These are phyloP conservation scores for Xylaria nigripes DNA, from an alignment of 495 filamentous ascomycete genomes.

Conservation along the genomic window DNA sequence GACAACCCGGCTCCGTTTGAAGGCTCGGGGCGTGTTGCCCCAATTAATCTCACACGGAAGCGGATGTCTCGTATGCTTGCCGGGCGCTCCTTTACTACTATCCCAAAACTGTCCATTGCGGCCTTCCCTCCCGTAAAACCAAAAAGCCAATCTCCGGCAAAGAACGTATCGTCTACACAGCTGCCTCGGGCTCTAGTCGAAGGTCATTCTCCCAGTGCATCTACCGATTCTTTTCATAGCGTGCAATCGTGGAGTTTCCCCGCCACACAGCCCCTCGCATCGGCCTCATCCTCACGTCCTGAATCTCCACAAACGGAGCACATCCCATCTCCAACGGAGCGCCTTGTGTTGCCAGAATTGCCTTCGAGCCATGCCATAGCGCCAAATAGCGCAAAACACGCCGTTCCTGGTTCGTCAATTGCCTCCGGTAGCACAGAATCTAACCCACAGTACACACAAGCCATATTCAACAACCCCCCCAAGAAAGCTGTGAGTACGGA, in stretches of 20 bases:
- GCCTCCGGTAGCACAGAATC: conserved; percentile 1
- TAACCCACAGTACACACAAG: background rate
- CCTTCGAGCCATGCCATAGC: conserved; percentile 38
- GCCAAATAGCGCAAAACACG: conserved; percentile 21
- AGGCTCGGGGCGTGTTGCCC: conserved; percentile 8
- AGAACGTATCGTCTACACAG: background rate
- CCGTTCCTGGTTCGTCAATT: conserved; percentile 7
- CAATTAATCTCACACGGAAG: conserved; percentile 8
- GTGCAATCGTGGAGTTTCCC: conserved; percentile 50
- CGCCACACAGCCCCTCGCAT: conserved; percentile 38
- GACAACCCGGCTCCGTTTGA: conserved; percentile 1
- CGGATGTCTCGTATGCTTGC: conserved; percentile 14
- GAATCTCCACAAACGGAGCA: conserved; percentile 30
- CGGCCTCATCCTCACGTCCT: conserved; percentile 38
- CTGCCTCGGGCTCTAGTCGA: background rate
- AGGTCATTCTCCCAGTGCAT: conserved; percentile 23
- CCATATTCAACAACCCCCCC: background rate
- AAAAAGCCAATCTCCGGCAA: background rate
- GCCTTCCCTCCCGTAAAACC: conserved; percentile 23
- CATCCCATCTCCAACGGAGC: conserved; percentile 26
- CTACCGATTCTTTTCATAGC: conserved; percentile 45
- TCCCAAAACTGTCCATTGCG: conserved; percentile 27
- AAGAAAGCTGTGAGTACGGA: background rate
- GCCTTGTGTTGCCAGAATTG: conserved; percentile 22
- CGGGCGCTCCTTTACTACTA: conserved; percentile 29